These are phyloP conservation scores for Globisporangium nagaii DNA, from an alignment of 352 stramenopile species.

Conservation along the genomic window DNA sequence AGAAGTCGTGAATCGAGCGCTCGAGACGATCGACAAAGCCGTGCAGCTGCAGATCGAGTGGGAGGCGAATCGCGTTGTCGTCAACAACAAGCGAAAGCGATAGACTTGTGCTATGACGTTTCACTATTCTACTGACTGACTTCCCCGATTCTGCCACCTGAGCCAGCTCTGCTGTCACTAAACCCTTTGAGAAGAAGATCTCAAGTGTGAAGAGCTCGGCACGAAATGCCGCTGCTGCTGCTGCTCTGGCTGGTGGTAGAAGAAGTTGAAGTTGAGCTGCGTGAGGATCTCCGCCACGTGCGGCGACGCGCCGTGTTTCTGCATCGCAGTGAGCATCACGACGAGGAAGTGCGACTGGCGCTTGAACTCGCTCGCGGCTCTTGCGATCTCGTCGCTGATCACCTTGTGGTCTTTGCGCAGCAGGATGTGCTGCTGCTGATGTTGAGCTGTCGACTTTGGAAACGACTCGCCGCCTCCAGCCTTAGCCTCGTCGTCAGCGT, in stretches of 20 bases:
- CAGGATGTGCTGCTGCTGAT: not conserved
- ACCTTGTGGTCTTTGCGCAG: conserved; percentile 7
- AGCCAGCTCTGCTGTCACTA: not conserved
- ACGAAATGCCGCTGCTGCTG: not conserved
- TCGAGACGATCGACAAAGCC: conserved; percentile 9
- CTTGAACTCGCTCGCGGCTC: conserved; percentile 48
- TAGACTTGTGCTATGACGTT: not conserved
- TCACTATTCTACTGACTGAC: not conserved
- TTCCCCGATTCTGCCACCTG: not conserved
- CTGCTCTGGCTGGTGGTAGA: conserved; percentile 40
- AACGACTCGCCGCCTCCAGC: not conserved
- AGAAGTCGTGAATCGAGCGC: not conserved
- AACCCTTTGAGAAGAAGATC: not conserved
- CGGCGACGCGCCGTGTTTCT: conserved; percentile 59
- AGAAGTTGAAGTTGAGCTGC: conserved; percentile 78
- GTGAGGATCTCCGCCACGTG: conserved; percentile 64
- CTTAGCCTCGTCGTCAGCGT: not conserved
- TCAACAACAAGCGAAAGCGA: not conserved
- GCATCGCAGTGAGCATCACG: conserved; percentile 67
- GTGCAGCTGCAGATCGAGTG: not conserved
- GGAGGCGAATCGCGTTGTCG: not conserved
- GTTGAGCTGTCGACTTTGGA: not conserved
- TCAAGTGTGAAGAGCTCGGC: not conserved
- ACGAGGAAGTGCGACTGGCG: conserved; percentile 63
- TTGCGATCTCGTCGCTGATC: conserved; percentile 29